A percentile compares a stretch with the other conserved stretches of the same genome.
phyloP scores from a whole-genome alignment of 495 filamentous ascomycete genomes.

The Arthonia radiata region DNA sequence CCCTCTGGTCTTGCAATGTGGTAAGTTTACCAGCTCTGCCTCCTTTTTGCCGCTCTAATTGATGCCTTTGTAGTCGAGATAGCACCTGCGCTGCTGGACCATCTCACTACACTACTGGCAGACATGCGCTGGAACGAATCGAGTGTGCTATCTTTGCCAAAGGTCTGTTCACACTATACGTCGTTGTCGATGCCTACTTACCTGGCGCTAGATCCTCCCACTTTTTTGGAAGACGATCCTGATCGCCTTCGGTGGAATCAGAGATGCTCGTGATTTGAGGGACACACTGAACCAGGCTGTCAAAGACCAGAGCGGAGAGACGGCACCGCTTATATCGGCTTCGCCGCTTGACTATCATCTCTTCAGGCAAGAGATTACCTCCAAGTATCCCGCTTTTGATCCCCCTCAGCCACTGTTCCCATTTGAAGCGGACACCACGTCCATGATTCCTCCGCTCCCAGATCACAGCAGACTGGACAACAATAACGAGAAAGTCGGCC shows the following conservation, averaged over 20 bases:
- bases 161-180: slow-evolving; percentile 10
- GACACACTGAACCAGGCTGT: slow-evolving; percentile 25
- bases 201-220: slow-evolving; percentile 31
- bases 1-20: too few relatives aligned
- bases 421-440: slow-evolving; percentile 69
- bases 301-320: slow-evolving; percentile 10
- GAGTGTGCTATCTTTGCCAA: slow-evolving; percentile 33
- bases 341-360: slow-evolving; percentile 90
- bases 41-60: too few relatives aligned
- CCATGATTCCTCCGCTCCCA: slow-evolving; percentile 63
- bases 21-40: too few relatives aligned
- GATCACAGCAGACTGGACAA: slow-evolving; percentile 37
- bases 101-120: slow-evolving; percentile 48
- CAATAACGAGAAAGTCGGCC: slow-evolving; percentile 15
- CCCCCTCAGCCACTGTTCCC: slow-evolving; percentile 66
- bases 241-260: slow-evolving; percentile 53
- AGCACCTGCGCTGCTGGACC: slow-evolving; percentile 42
- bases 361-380: slow-evolving; percentile 94
- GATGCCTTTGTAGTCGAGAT: slow-evolving; percentile 30
- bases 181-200: slow-evolving; percentile 4
- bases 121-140: slow-evolving; percentile 75
- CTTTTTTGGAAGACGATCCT: slow-evolving; percentile 80
- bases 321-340: slow-evolving; percentile 50
- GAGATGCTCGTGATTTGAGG: slow-evolving; percentile 51
- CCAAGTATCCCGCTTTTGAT: slow-evolving; percentile 91